Base-by-base conservation (phyloP, 768 basidiomycete species). In the Floccularia luteovirens region DNA sequence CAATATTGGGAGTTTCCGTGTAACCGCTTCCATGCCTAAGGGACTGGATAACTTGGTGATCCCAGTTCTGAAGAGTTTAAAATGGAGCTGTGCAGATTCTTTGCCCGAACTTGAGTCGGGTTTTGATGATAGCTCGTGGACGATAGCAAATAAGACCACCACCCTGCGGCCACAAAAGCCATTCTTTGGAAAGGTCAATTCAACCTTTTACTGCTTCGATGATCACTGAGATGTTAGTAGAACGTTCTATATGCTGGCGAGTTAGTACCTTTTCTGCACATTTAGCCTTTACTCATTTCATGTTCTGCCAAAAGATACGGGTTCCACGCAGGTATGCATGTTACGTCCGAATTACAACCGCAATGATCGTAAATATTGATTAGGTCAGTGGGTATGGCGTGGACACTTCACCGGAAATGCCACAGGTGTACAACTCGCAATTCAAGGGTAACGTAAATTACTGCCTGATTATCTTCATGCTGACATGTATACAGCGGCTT, bases 51-150 rank as follows among this genome's bases (percentile, higher is more conserved):
- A 43, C 5, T 55, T 69, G 17, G 45, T 41, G 2, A 49, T 61
- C 7, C 76, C 77, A 10, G 56, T 45, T 30, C 52, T 84, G 40
- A 53, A 51, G 3, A 43, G 55, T 3, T 43, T 62, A 10, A 52
- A 62, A 13, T 85, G 83, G 83, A 72, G 58, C 41, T 82, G 74
- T 52, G 62, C 66, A 19, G 67, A 82, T 47, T 75, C 75, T 42
- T 54, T 85, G 25, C 83, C 83, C 0, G 83, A 85, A 60, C 59
- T 79, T 6, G 51, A 54, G 21, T 27, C 48, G 0, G 53, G 44
- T n/a, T 85, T 71, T 50, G 69, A 75, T 38, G 83, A 85, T 51
- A 60, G 64, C 4, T 50, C 52, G 11, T 86, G 80, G 82, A 62
- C 66, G 5, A 41, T 62, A 24, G 82, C 78, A 6, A 69, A 79